Evolutionary conservation across 2,329 filamentous ascomycete species (phyloP).

Genomic region (Annulohypoxylon truncatum): DNA sequence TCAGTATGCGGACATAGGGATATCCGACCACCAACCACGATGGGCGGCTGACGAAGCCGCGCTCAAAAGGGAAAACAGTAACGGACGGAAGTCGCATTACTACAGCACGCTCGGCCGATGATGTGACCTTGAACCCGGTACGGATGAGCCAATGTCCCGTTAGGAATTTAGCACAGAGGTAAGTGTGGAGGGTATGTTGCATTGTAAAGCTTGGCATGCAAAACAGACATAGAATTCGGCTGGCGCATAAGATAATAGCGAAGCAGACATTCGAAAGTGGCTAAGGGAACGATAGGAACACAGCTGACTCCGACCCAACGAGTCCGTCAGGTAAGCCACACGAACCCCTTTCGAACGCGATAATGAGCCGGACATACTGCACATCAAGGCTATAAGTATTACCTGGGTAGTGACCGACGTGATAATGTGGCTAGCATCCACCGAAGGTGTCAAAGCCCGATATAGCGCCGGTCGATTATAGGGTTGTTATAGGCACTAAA

Average conservation of each 20-base stretch:
- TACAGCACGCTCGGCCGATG: constrained; percentile 30
- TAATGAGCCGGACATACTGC: constrained; percentile 5
- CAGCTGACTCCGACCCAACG: constrained; percentile 9
- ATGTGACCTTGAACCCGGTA: constrained; percentile 29
- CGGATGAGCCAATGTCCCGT: constrained; percentile 23
- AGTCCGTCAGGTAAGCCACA: constrained; percentile 8
- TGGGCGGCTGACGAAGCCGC: constrained; percentile 25
- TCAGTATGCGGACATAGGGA: constrained; percentile 22
- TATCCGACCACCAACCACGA: constrained; percentile 25
- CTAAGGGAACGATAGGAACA: constrained; percentile 1
- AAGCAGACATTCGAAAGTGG: not conserved
- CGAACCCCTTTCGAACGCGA: constrained; percentile 8
- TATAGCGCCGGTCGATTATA: not conserved
- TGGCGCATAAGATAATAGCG: constrained; percentile 17
- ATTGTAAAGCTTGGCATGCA: constrained; percentile 41
- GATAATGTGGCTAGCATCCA: not conserved
- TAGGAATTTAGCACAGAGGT: constrained; percentile 19
- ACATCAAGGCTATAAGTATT: not conserved
- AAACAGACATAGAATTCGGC: constrained; percentile 31
- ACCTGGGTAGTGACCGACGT: constrained; percentile 3
- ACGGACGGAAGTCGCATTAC: constrained; percentile 26
- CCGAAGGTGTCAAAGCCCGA: not conserved
- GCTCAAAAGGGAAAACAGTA: constrained; percentile 29
- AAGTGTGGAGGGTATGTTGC: constrained; percentile 33
- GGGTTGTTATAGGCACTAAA: not conserved